Evolutionary conservation across 2,329 filamentous ascomycete genomes (phyloP).

Genomic region (Macrophomina pseudophaseolina): DNA sequence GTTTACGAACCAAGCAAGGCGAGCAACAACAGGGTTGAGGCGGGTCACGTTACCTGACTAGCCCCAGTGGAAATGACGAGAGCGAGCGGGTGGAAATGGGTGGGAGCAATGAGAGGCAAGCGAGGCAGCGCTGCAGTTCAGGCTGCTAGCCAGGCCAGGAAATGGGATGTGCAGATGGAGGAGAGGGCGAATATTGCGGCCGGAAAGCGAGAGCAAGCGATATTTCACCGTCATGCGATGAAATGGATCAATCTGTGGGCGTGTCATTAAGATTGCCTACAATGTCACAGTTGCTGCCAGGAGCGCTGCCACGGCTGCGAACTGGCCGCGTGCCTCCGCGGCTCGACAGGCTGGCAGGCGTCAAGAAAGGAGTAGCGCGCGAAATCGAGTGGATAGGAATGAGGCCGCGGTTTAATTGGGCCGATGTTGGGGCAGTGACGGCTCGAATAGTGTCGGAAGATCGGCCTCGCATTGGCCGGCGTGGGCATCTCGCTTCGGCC

Average conservation of each 20-base stretch:
- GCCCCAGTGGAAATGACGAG: no score
- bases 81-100: no score
- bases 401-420: constrained; percentile 6
- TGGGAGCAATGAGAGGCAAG: no score
- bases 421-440: constrained; percentile 5
- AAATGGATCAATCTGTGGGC: neutral
- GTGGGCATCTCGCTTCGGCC: constrained; percentile 16
- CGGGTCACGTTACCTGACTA: no score
- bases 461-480: neutral
- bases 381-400: constrained; percentile 1
- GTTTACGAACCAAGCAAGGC: no score
- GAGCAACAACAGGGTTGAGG: no score
- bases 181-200: neutral
- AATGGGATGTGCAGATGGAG: no score
- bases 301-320: neutral
- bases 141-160: no score
- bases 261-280: neutral
- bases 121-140: no score
- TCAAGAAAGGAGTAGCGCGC: neutral
- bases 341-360: neutral
- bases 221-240: neutral
- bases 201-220: neutral
- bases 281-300: neutral
- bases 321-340: neutral
- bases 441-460: neutral